phyloP scores from a whole-genome alignment of 768 basidiomycete genomes.

The Rhizopogon vulgaris region DNA sequence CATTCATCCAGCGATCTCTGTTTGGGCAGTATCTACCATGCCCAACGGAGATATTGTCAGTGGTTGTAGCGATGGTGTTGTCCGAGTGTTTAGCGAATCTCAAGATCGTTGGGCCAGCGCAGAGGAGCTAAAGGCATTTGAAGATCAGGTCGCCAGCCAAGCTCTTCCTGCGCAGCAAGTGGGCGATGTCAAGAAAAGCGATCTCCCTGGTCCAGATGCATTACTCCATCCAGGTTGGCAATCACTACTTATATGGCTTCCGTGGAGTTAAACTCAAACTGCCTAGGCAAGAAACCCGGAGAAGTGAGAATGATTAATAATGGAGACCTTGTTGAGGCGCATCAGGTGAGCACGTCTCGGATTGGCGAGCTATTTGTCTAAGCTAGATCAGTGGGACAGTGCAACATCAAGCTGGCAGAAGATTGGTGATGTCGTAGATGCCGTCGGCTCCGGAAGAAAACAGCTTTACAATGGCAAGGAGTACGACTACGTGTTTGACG shows the following conservation, averaged over 20 bases:
- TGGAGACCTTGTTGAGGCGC: slow-evolving; percentile 77
- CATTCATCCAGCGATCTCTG: slow-evolving; percentile 92
- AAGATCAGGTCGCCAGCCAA: slow-evolving; percentile 70
- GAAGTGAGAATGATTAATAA: slow-evolving; percentile 90
- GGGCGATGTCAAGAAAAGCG: slow-evolving; percentile 88
- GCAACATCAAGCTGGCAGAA: slow-evolving; percentile 74
- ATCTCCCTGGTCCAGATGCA: slow-evolving; percentile 84
- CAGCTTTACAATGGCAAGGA: slow-evolving; percentile 91
- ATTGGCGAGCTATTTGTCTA: slow-evolving; percentile 1
- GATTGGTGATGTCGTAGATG: slow-evolving; percentile 94
- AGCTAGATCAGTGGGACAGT: slow-evolving; percentile 69
- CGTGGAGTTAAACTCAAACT: slow-evolving; percentile 4
- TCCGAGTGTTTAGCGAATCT: slow-evolving; percentile 78
- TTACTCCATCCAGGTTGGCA: slow-evolving; percentile 62
- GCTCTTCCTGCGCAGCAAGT: slow-evolving; percentile 81
- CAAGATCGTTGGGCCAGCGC: slow-evolving; percentile 69
- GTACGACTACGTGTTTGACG: slow-evolving; percentile 99
- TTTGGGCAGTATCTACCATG: slow-evolving; percentile 88
- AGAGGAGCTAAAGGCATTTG: slow-evolving; percentile 61
- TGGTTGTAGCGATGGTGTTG: slow-evolving; percentile 81
- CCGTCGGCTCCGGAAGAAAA: slow-evolving; percentile 83
- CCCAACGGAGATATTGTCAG: slow-evolving; percentile 91
- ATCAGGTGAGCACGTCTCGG: slow-evolving; percentile 56
- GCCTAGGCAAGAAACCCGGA: slow-evolving; percentile 81
- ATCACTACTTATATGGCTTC: background rate